Conservation (phyloP, 305 asterid species). For the Stenogyne calaminthoides region DNA sequence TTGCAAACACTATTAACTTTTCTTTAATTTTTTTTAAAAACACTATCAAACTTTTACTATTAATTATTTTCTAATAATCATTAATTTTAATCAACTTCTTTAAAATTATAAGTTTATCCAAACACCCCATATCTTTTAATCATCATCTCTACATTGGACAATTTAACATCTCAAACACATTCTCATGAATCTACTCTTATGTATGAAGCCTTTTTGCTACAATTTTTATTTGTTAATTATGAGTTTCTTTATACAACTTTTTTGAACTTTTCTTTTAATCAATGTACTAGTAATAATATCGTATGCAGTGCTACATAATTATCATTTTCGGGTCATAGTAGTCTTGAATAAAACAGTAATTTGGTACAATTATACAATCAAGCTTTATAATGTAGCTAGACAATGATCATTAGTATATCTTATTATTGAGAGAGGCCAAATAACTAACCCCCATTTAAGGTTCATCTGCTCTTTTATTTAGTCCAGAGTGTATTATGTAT, state of each 20-base stretch:
- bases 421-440: slow-evolving; percentile 8
- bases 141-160: background rate
- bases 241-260: background rate
- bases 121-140: background rate
- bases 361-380: slow-evolving; percentile 12
- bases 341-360: background rate
- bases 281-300: background rate
- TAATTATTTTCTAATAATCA: no score
- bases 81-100: no score
- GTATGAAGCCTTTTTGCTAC: background rate
- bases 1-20: no score
- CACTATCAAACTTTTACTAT: no score
- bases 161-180: background rate
- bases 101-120: no score
- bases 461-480: background rate
- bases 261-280: background rate
- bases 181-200: background rate
- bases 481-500: no score
- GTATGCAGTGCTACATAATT: background rate
- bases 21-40: no score
- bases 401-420: background rate
- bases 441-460: slow-evolving; percentile 6
- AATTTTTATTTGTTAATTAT: background rate
- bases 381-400: slow-evolving; percentile 3
- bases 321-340: background rate